phyloP scores from a whole-genome alignment of 176 grass and related monocot genomes.

The Dendrocalamus sinicus region DNA sequence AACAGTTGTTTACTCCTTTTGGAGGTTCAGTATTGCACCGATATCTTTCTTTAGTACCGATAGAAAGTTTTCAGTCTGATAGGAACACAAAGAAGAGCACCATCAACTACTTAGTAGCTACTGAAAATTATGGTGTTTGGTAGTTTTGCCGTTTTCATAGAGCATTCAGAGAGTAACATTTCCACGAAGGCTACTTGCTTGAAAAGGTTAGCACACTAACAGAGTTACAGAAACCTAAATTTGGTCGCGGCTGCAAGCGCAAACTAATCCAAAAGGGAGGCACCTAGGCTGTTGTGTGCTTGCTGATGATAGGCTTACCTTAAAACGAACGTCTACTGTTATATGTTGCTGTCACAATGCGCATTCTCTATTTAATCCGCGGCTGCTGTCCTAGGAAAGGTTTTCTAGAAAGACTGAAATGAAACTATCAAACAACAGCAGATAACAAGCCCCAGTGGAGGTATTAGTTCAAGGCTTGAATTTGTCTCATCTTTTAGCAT shows the following conservation, averaged over 20 bases:
- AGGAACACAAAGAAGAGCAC: background rate
- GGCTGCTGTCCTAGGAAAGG: background rate
- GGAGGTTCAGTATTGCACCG: background rate
- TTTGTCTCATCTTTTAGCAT: background rate
- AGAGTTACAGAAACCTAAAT: background rate
- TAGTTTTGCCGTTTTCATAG: background rate
- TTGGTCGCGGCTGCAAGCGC: background rate
- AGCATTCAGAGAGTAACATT: background rate
- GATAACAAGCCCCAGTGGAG: background rate
- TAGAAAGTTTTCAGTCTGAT: background rate
- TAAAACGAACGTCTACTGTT: background rate
- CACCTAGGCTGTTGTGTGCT: background rate
- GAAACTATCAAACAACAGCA: background rate
- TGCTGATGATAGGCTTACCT: background rate
- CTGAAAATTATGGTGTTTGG: no score
- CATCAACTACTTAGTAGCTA: background rate
- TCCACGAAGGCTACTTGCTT: background rate
- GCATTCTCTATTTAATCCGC: background rate
- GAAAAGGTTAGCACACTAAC: background rate
- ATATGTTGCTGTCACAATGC: background rate
- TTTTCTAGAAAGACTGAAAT: background rate
- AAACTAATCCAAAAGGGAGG: background rate
- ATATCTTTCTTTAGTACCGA: background rate
- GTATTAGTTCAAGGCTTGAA: background rate
- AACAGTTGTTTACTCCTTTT: background rate